phyloP scores from a whole-genome alignment of 129 eudicot species.

The Erigeron canadensis region DNA sequence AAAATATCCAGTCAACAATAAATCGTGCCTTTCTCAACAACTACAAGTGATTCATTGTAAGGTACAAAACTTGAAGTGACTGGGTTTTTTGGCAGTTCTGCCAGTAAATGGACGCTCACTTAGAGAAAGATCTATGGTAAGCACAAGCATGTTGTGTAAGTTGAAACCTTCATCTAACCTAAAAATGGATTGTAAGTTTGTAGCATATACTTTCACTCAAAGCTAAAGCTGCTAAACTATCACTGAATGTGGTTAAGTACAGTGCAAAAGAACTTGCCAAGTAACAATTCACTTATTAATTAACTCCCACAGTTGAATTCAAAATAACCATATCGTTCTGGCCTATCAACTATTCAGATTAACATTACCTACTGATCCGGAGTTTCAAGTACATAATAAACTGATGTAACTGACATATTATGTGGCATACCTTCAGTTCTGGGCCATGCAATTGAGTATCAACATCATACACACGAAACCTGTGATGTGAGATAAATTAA shows the following conservation, averaged over 20 bases:
- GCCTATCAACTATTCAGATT: not conserved
- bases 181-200: not conserved
- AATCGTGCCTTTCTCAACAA: not conserved
- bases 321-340: not conserved
- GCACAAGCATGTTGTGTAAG: too few relatives aligned
- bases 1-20: not conserved
- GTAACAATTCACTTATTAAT: not conserved
- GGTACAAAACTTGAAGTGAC: not conserved
- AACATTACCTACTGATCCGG: too few relatives aligned
- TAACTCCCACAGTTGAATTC: not conserved
- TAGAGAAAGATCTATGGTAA: too few relatives aligned
- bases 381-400: not conserved
- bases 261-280: too few relatives aligned
- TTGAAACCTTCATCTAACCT: not conserved
- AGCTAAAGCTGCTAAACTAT: too few relatives aligned
- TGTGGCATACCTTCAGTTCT: conserved; percentile 67
- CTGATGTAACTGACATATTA: not conserved
- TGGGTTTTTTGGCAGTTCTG: too few relatives aligned
- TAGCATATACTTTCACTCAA: not conserved
- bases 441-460: conserved; percentile 64
- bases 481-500: conserved; percentile 29
- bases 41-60: not conserved
- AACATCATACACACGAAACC: conserved; percentile 88
- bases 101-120: too few relatives aligned
- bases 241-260: too few relatives aligned